phyloP scores from a whole-genome alignment of 116 monocot genomes.

The Zostera marina region DNA sequence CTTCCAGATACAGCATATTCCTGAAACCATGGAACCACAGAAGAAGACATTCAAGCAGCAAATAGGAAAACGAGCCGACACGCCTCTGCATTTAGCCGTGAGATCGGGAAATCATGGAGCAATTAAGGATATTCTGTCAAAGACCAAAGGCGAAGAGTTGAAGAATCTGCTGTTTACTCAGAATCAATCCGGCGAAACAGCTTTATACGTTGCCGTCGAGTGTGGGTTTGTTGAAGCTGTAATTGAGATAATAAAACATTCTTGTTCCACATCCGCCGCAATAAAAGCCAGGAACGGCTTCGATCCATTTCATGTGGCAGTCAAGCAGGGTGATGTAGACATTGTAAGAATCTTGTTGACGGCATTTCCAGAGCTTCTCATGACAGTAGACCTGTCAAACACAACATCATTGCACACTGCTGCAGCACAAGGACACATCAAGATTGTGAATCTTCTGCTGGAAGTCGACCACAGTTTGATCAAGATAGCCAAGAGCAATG shows the following conservation, averaged over 20 bases:
- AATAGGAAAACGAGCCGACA: conserved; percentile 56
- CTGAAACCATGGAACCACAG: conserved; percentile 2
- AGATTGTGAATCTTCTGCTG: conserved; percentile 55
- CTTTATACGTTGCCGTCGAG: conserved; percentile 74
- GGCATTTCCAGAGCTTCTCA: conserved; percentile 50
- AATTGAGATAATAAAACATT: conserved; percentile 52
- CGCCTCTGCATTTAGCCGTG: conserved; percentile 61
- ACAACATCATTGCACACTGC: conserved; percentile 83
- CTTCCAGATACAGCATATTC: no score
- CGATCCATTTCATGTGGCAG: conserved; percentile 77
- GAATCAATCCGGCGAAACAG: conserved; percentile 80
- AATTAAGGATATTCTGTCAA: conserved; percentile 32
- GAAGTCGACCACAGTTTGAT: conserved; percentile 51
- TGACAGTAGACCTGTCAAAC: conserved; percentile 79
- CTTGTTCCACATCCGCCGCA: conserved; percentile 35
- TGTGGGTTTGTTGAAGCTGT: conserved; percentile 70
- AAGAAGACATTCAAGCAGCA: conserved; percentile 90
- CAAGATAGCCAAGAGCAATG: conserved; percentile 75
- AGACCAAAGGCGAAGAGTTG: conserved; percentile 26
- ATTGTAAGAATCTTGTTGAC: conserved; percentile 53
- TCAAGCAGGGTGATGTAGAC: conserved; percentile 93
- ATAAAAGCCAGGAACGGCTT: conserved; percentile 78
- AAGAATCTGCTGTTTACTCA: conserved; percentile 36
- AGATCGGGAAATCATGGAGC: conserved; percentile 38
- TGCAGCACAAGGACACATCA: conserved; percentile 73